phyloP scores from a whole-genome alignment of 257 asterid species.

The Solanum sitiens region DNA sequence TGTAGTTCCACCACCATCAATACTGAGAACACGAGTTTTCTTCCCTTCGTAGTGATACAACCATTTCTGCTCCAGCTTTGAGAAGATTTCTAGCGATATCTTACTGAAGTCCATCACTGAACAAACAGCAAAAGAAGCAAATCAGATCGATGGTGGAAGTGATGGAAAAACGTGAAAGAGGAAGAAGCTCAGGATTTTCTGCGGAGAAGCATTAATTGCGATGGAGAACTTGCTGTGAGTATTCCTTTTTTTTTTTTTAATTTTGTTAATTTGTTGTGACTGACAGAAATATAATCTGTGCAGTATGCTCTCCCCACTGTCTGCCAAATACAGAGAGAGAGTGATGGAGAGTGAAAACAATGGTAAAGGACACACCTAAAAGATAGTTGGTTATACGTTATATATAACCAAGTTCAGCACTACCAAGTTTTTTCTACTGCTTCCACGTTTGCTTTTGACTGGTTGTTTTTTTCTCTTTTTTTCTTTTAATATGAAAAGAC shows the following conservation, averaged over 20 bases:
- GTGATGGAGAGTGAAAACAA: not conserved
- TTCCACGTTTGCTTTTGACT: not conserved
- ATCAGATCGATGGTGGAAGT: not conserved
- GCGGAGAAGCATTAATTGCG: constrained; percentile 46
- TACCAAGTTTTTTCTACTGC: not conserved
- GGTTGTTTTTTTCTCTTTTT: not conserved
- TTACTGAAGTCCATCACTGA: constrained; percentile 60
- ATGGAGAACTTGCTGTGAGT: not conserved
- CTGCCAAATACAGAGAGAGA: not conserved
- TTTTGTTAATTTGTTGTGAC: not conserved
- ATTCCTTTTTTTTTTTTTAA: not conserved
- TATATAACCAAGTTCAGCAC: not conserved
- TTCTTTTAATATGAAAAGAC: too few relatives aligned
- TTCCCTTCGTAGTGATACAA: constrained; percentile 65
- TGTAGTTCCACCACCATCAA: constrained; percentile 79
- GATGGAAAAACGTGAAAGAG: constrained; percentile 37
- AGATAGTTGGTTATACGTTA: not conserved
- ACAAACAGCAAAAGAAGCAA: not conserved
- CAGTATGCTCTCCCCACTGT: not conserved
- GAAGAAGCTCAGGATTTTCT: constrained; percentile 39
- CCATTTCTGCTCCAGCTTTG: constrained; percentile 92
- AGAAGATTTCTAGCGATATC: constrained; percentile 71
- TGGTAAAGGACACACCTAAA: not conserved
- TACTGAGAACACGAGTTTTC: constrained; percentile 63
- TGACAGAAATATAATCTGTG: not conserved